A percentile compares a stretch with the other conserved stretches of the same genome.
phyloP scores from a whole-genome alignment of 164 flowering plant species.

The Nelumbo lutea region DNA sequence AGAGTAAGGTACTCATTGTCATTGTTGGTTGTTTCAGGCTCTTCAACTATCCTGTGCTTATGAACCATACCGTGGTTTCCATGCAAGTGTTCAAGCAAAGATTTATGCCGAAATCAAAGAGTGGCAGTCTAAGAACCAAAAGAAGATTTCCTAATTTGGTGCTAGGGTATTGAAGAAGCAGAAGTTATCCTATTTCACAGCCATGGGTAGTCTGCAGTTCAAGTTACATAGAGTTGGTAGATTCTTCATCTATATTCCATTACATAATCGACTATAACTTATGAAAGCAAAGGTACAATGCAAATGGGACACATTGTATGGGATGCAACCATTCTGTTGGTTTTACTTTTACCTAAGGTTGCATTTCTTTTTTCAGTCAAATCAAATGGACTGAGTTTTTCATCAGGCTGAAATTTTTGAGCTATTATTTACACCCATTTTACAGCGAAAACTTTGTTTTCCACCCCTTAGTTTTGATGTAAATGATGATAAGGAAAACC shows the following conservation, averaged over 20 bases:
- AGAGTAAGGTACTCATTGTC: neutral
- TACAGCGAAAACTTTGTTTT: no score
- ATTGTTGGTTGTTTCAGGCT: constrained; percentile 35
- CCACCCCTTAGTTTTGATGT: no score
- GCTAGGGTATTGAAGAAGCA: no score
- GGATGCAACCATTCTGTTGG: no score
- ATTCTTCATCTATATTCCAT: neutral
- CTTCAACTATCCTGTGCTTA: constrained; percentile 55
- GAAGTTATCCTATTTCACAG: no score
- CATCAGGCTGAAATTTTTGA: no score
- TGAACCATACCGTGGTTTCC: constrained; percentile 88
- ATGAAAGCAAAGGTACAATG: neutral
- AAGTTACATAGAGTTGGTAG: neutral
- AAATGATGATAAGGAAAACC: no score
- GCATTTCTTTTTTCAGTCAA: no score
- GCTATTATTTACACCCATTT: no score
- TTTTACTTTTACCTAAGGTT: no score
- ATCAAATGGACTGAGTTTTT: no score
- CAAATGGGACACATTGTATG: no score
- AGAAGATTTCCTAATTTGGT: constrained; percentile 25
- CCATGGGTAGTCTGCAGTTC: neutral
- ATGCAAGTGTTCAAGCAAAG: constrained; percentile 44
- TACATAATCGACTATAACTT: neutral
- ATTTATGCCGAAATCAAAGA: constrained; percentile 48
- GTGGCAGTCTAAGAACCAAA: constrained; percentile 61